Percentiles rank a stretch among this genome's conserved stretches.
Evolutionary conservation across 2,329 filamentous ascomycete species (phyloP).

Genomic region (Curvularia verruculosa): DNA sequence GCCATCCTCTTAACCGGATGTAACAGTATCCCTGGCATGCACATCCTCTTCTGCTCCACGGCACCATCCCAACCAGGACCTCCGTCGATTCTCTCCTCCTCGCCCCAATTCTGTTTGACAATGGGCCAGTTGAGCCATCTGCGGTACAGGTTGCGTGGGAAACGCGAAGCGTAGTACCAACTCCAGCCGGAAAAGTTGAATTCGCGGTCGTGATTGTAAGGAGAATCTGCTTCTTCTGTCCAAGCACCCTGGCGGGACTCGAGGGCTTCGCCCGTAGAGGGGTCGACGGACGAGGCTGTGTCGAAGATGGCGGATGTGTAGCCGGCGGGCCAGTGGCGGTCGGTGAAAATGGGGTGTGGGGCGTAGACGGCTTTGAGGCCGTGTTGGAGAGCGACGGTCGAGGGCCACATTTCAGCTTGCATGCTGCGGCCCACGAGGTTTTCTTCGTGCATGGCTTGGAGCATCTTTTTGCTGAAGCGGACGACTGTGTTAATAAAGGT

Average conservation of each 20-base stretch:
- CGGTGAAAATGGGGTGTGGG: conserved; percentile 86
- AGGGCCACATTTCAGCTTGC: conserved; percentile 97
- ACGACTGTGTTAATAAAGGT: conserved; percentile 88
- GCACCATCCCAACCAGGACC: conserved; percentile 50
- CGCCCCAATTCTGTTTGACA: conserved; percentile 77
- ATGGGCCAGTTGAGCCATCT: conserved; percentile 85
- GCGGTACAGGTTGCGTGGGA: conserved; percentile 79
- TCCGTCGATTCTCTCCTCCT: conserved; percentile 67
- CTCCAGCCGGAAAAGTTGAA: conserved; percentile 86
- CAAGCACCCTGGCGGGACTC: conserved; percentile 66
- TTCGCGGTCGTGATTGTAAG: conserved; percentile 70
- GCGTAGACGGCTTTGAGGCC: conserved; percentile 91
- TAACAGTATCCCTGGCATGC: conserved; percentile 84
- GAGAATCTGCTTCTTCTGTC: conserved; percentile 51
- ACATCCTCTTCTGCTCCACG: conserved; percentile 76
- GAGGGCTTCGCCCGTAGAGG: conserved; percentile 47
- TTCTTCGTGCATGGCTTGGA: conserved; percentile 89
- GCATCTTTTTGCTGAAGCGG: conserved; percentile 78
- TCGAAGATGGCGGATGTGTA: conserved; percentile 84
- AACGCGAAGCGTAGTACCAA: conserved; percentile 91
- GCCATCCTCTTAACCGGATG: conserved; percentile 79
- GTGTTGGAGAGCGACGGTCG: conserved; percentile 84
- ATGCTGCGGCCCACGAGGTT: conserved; percentile 87
- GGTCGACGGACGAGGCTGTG: conserved; percentile 48
- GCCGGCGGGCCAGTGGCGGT: conserved; percentile 81